Base-by-base conservation (phyloP, 1,284 basidiomycete genomes). In the Pseudozyma pruni region DNA sequence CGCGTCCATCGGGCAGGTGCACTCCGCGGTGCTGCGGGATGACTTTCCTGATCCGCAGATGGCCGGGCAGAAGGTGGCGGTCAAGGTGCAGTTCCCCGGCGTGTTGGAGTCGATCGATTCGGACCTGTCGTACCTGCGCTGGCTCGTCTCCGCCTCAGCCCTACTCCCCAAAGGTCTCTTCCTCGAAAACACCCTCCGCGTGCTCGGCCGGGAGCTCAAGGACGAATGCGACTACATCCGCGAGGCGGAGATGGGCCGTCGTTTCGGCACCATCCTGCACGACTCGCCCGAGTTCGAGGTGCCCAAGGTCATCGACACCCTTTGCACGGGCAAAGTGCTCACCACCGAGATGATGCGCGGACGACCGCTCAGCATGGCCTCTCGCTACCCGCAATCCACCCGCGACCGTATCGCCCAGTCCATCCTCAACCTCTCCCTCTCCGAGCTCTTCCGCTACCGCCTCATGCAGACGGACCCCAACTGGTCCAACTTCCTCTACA, bases 381-480 rank as follows among this genome's bases (percentile, higher is more conserved):
- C 67, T 83, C 85, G 56, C 80, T 87, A 80, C 86, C 88, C 59
- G 80, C 89, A 92, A 79, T 82, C 84, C n/a, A 88, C 90, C 57
- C 86, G 91, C 54, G 87, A 97, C 77, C 77, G 95, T 91, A 95
- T 98, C 76, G 92, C 93, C 2, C 85, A 87, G 2, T 86, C 89
- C 47, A 88, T 97, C 49, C 86, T 98, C 46, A 90, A 92, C 47
- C 87, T 98, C 3, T 96, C 93, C 77, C 85, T 98, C 37, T 88
- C 87, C 56, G 95, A 98, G 81, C 87, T 98, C 13, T 96, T 98
- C 83, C 86, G 89, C 58, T 96, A 94, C 85, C 86, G 91, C 22
- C 85, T 91, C 42, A 98, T 98, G 96, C 96, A 98, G 83, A 98
- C 95, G 0, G 95, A 98, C 83, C 95, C 96, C 1, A 98, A 99